Conservation (phyloP, 768 basidiomycete species). For the Coprinopsis sp. region DNA sequence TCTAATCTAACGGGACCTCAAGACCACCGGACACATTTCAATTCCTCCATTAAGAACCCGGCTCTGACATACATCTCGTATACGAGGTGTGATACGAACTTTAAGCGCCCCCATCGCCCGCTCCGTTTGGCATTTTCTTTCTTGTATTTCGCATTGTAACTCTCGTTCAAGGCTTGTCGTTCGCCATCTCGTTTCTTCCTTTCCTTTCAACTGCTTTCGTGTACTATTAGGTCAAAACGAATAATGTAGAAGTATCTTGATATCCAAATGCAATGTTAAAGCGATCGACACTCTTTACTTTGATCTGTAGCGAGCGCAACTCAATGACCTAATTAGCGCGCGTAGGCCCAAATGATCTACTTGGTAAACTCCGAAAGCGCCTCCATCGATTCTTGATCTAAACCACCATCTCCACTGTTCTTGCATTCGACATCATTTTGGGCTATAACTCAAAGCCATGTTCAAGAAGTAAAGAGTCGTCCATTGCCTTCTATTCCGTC, state of each 20-base stretch:
- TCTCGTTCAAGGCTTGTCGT: no score
- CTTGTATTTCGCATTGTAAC: conserved; percentile 16
- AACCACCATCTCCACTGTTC: neutral
- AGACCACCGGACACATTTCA: no score
- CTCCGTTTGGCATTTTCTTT: conserved; percentile 24
- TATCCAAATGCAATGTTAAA: no score
- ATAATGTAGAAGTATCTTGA: conserved; percentile 37
- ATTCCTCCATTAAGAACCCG: no score
- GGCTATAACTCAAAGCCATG: neutral
- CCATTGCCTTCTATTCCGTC: neutral
- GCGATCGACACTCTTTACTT: no score
- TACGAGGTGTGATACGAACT: neutral
- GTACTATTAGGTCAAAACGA: conserved; percentile 39
- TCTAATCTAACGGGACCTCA: conserved; percentile 45
- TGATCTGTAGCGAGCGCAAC: no score
- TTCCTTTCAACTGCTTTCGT: conserved; percentile 30
- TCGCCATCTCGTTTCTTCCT: no score
- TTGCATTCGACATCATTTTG: no score
- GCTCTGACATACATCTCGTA: no score
- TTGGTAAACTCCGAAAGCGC: conserved; percentile 1
- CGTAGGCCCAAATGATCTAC: no score
- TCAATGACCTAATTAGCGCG: no score
- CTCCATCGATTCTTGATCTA: conserved; percentile 3
- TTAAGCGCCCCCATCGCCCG: neutral
- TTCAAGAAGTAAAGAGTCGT: conserved; percentile 10